Base-by-base conservation (phyloP, 129 eudicot genomes). In the Flaveria robusta region DNA sequence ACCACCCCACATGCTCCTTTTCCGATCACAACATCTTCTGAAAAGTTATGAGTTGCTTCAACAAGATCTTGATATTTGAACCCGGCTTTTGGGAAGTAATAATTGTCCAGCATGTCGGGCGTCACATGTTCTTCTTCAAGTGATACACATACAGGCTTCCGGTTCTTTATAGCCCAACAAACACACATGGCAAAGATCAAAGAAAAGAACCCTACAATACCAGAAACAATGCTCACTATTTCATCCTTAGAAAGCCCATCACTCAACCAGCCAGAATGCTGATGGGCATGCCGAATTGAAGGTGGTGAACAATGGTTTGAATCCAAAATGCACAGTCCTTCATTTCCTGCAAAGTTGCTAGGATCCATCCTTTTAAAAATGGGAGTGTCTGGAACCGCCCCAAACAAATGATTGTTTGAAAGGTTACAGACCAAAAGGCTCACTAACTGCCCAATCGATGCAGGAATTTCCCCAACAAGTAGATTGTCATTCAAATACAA, bases 1-100 rank as follows among this genome's bases (percentile, higher is more conserved):
- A 93, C 98, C 22, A 86, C 85, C 18, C 98, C 98, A 81, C 96
- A 93, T 1, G 97, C 98, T 60, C 98, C 98, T 59, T 82, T 90
- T 43, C 98, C 98, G n/a, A 93, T 79, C 49, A 93, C 81, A 24
- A 81, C 87, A 24, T 75, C 71, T 23, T 90, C 96, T 8, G 96
- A 82, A 77, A 93, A 93, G 66, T 93, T 84, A 46, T 71, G 88
- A 8, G 98, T 93, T 45, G 98, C 97, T 60, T 82, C 94, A 39
- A 93, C 87, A 22, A 93, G 86, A 79, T 90, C 98, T 64, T 88
- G 91, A 79, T 88, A 90, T 18, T 72, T 77, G 75, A 93, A 88
- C 22, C 96, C 98, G 8, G 85, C 88, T 68, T 85, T 90, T 6
- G 96, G 98, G 27, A 81, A 90, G 82, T 88, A 93, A 79, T 93